phyloP scores from a whole-genome alignment of 257 asterid genomes.

The Solanum peruvianum region DNA sequence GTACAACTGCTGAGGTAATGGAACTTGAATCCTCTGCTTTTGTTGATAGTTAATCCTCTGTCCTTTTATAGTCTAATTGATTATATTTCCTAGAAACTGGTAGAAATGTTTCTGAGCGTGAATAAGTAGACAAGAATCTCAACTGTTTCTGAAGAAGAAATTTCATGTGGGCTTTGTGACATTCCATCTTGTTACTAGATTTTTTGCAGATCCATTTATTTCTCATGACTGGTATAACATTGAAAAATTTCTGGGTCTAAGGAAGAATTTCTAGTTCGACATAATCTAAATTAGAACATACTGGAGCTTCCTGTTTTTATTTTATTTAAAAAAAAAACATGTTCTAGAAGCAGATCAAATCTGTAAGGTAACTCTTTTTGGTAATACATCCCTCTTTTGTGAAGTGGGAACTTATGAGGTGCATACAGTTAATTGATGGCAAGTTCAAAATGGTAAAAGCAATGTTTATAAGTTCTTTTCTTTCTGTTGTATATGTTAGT shows the following conservation, averaged over 20 bases:
- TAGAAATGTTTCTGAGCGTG: not conserved
- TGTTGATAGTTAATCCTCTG: not conserved
- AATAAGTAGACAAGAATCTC: not conserved
- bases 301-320: not conserved
- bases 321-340: not conserved
- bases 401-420: not conserved
- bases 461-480: not conserved
- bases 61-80: not conserved
- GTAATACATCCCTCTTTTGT: not conserved
- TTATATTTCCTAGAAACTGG: not conserved
- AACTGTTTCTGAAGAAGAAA: not conserved
- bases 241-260: not conserved
- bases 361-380: not conserved
- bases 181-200: not conserved
- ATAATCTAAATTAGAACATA: not conserved
- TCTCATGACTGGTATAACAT: not conserved
- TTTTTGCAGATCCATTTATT: not conserved
- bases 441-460: not conserved
- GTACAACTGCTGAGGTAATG: conserved; percentile 92
- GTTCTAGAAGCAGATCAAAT: not conserved
- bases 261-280: not conserved
- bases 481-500: not conserved
- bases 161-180: not conserved
- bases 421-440: not conserved
- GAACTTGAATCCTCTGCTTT: not conserved